Base-by-base conservation (phyloP, 306 rosid species). In the Fragaria vesca region DNA sequence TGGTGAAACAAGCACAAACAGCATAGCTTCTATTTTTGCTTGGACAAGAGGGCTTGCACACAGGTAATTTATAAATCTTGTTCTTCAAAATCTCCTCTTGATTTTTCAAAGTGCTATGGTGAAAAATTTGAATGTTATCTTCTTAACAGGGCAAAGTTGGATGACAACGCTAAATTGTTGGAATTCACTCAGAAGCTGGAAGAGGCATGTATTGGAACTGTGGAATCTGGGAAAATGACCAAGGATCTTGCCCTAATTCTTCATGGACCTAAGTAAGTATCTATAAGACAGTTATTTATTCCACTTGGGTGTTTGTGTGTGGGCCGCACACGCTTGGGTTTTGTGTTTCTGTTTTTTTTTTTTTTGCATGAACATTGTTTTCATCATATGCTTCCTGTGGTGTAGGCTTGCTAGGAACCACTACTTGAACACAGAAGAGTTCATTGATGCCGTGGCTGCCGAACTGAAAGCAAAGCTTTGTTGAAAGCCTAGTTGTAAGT, bases 1-100 rank as follows among this genome's bases (percentile, higher is more conserved):
- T 55, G 97, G 97, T 78, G 98, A 95, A 95, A 95, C 98, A 66
- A 91, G 98, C 89, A 95, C 98, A 77, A 95, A 92, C 84, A 95
- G 98, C 86, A 92, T 95, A 82, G 98, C 98, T 38, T 95, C 98
- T 43, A 92, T 95, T 71, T 92, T 95, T 80, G 98, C 98, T 82
- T 95, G 98, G 98, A 82, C 98, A 11, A 88, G 91, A 16, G 98
- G 98, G 73, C 97, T 95, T 76, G 88, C 97, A 20, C 98, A 95
- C 81, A 83, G 98, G 98, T 91, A 84, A 2, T 61, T 80, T 60
- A 6, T 48, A 40, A 61, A 67, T 65, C 38, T 71, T 10, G 67
- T 71, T 51, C 30, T 69, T 61, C 48, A 3, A 36, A 24, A n/a
- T 8, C 63, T 47, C 17, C 34, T 48, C 18, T 45, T 48, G 17